Percentiles rank a stretch among this genome's conserved stretches.
These are phyloP conservation scores for Pleurotus tuoliensis DNA, from an alignment of 768 basidiomycete species.

Conservation along the genomic window DNA sequence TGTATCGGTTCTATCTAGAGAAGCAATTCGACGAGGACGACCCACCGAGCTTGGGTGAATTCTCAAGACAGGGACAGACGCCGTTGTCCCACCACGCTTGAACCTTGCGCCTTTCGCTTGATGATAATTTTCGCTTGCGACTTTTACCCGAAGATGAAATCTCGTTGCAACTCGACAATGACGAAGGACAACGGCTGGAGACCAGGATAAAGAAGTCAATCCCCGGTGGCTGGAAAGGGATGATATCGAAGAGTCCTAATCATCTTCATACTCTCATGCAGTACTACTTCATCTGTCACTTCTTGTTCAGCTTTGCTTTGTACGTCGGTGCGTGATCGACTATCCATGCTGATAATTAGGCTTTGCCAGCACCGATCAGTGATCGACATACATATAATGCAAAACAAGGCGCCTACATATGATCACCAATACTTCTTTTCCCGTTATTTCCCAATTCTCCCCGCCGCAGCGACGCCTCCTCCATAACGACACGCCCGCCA, in stretches of 20 bases:
- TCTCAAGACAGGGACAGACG: conserved; percentile 43
- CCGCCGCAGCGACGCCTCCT: no score
- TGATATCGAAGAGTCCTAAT: conserved; percentile 53
- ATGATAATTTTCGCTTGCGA: conserved; percentile 19
- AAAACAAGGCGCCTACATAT: no score
- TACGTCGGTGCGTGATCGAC: no score
- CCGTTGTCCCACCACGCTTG: conserved; percentile 41
- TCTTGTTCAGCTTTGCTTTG: neutral
- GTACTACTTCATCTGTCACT: neutral
- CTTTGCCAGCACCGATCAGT: no score
- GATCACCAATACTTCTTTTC: neutral
- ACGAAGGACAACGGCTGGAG: conserved; percentile 28
- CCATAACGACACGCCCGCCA: neutral
- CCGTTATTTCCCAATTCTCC: neutral
- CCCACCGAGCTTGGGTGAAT: conserved; percentile 57
- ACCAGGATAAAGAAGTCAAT: conserved; percentile 24
- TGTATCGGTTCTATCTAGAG: neutral
- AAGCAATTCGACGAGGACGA: conserved; percentile 31
- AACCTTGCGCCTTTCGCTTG: conserved; percentile 46
- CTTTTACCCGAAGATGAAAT: conserved; percentile 18
- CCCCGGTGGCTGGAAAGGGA: conserved; percentile 59
- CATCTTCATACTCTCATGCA: neutral
- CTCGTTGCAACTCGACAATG: conserved; percentile 31
- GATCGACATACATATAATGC: no score
- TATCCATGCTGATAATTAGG: no score